Evolutionary conservation across 2,329 filamentous ascomycete genomes (phyloP).

Genomic region (Huntiella decipiens): DNA sequence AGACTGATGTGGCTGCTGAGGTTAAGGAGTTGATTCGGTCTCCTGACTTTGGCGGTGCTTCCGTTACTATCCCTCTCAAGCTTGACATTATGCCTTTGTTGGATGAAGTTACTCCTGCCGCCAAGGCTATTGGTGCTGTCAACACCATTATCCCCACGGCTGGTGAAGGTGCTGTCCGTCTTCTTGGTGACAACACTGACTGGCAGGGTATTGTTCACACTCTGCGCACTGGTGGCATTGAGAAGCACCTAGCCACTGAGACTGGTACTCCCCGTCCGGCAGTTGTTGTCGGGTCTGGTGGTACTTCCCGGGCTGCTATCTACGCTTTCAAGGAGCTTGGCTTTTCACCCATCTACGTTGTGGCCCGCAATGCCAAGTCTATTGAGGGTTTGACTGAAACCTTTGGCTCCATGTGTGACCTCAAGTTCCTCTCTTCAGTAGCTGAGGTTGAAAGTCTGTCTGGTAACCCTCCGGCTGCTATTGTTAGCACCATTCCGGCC

Average conservation of each 20-base stretch:
- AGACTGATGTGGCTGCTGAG: slow-evolving; percentile 47
- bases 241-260: slow-evolving; percentile 16
- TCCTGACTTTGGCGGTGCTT: slow-evolving; percentile 73
- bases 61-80: slow-evolving; percentile 90
- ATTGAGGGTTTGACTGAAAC: slow-evolving; percentile 46
- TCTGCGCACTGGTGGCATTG: slow-evolving; percentile 49
- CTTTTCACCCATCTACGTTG: slow-evolving; percentile 70
- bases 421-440: slow-evolving; percentile 38
- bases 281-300: slow-evolving; percentile 77
- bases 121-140: slow-evolving; percentile 69
- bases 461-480: slow-evolving; percentile 40
- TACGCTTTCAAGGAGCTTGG: slow-evolving; percentile 72
- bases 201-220: slow-evolving; percentile 81
- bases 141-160: slow-evolving; percentile 68
- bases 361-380: slow-evolving; percentile 56
- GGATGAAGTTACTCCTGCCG: slow-evolving; percentile 63
- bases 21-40: slow-evolving; percentile 47
- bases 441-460: slow-evolving; percentile 21
- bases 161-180: slow-evolving; percentile 12
- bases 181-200: slow-evolving; percentile 86
- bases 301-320: slow-evolving; percentile 79
- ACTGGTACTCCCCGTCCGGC: slow-evolving; percentile 26
- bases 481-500: slow-evolving; percentile 80
- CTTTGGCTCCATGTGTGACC: slow-evolving; percentile 56
- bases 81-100: slow-evolving; percentile 66